Evolutionary conservation across 177 flowering plant species (phyloP), one percentile per base, ranked within the genome.

Genomic region (Telopea speciosissima): DNA sequence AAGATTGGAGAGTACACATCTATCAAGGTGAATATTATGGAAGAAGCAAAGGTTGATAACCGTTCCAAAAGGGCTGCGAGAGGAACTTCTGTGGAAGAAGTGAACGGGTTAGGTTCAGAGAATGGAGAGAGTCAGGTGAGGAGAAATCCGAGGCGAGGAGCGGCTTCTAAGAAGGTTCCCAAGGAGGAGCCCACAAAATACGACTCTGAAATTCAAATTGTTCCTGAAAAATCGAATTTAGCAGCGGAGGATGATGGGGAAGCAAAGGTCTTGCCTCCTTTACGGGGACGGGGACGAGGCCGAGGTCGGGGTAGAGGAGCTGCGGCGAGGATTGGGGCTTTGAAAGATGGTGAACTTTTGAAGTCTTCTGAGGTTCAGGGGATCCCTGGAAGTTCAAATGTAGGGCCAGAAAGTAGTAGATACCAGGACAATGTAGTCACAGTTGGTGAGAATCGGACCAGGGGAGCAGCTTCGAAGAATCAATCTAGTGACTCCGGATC

Each of bases 1-100:
- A 88, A 87, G 70, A 79, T 90, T 62, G 90, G 88, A 3, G 90
- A 88, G 73, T n/a, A 2, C 24, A 86, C 88, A 2, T 78, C 90
- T 7, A 79, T 88, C 68, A 66, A 44, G 7, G 84, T 86, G 40
- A 66, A 52, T 31, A 62, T 82, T 44, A 74, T 24, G 25, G 67
- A 24, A 26, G 52, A 23, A 26, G 1, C 24, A 19, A 56, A 65
- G 25, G 31, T 36, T 11, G 65, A 44, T 19, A 24, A 54, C 19
- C 44, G 24, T 68, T 40, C 26, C 52, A 67, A 11, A 52, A 54
- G 11, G 44, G 28, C 8, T 16, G 40, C 61, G 24, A 52, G 21
- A n/a, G 56, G 61, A 22, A 26, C 42, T 49, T 24, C 69, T 69
- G 64, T 60, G 23, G 22, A 31, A 36, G 45, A 31, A 0, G 70